phyloP scores from a whole-genome alignment of 805 yeast species.

The Candida michaelii region DNA sequence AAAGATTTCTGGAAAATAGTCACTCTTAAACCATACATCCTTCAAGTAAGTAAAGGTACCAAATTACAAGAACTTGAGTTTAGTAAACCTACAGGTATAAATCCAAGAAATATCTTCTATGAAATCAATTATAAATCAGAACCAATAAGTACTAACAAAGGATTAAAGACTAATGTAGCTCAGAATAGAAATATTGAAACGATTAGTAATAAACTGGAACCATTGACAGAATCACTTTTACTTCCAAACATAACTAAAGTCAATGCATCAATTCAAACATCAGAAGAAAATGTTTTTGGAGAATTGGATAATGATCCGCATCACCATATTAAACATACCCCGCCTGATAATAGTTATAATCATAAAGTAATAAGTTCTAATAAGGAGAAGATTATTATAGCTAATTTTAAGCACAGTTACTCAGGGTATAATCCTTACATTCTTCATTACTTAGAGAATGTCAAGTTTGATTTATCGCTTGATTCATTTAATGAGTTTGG shows the following conservation, averaged over 20 bases:
- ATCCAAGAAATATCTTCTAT: conserved; percentile 38
- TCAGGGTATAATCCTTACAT: conserved; percentile 68
- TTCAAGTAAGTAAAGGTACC: conserved; percentile 48
- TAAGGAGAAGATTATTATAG: conserved; percentile 30
- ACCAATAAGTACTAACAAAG: conserved; percentile 21
- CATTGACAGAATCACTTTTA: conserved; percentile 24
- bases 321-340: conserved; percentile 1
- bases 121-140: conserved; percentile 40
- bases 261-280: conserved; percentile 39
- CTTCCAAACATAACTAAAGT: conserved; percentile 31
- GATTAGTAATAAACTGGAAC: no score
- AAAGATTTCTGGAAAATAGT: conserved; percentile 82
- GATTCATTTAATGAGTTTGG: conserved; percentile 74
- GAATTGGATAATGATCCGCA: conserved; percentile 41
- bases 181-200: background rate
- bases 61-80: conserved; percentile 5
- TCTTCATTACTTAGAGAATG: conserved; percentile 50
- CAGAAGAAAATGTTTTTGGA: conserved; percentile 43
- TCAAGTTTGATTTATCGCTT: conserved; percentile 56
- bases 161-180: conserved; percentile 21
- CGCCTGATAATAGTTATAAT: conserved; percentile 17
- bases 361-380: conserved; percentile 38
- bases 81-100: conserved; percentile 1
- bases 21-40: conserved; percentile 65
- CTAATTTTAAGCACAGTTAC: conserved; percentile 55